A percentile compares a stretch with the other conserved stretches of the same genome.
Evolutionary conservation across 2,329 filamentous ascomycete genomes (phyloP).

Genomic region (Trichoderma endophyticum): DNA sequence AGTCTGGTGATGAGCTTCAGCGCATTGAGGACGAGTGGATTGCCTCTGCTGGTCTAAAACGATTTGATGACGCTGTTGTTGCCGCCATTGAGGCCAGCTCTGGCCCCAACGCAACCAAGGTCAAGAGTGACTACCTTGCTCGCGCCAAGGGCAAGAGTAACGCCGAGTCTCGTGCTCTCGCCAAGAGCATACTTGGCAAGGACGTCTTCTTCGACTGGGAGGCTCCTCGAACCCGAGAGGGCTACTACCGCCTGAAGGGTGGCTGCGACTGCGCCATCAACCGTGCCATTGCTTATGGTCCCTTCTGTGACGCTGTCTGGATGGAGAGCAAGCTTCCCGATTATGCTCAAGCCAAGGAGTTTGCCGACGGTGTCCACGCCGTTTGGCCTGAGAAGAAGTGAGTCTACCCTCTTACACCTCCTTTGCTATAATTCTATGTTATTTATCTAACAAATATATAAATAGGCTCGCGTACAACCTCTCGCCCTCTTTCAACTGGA

Average conservation of each 20-base stretch:
- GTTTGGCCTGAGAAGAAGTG: slow-evolving; percentile 96
- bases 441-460: slow-evolving; percentile 18
- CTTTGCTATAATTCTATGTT: neutral
- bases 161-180: slow-evolving; percentile 73
- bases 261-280: slow-evolving; percentile 90
- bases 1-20: slow-evolving; percentile 77
- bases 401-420: slow-evolving; percentile 34
- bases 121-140: slow-evolving; percentile 64
- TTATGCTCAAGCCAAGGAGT: slow-evolving; percentile 85
- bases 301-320: slow-evolving; percentile 95
- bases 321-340: slow-evolving; percentile 99
- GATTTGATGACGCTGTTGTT: slow-evolving; percentile 86
- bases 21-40: slow-evolving; percentile 90
- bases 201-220: slow-evolving; percentile 97
- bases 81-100: slow-evolving; percentile 72
- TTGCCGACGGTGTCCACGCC: slow-evolving; percentile 88
- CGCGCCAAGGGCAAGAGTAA: slow-evolving; percentile 81
- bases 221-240: slow-evolving; percentile 84
- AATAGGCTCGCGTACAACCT: slow-evolving; percentile 91
- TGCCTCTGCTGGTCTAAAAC: slow-evolving; percentile 72
- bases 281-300: slow-evolving; percentile 85
- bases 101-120: slow-evolving; percentile 64
- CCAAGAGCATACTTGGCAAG: slow-evolving; percentile 70
- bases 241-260: slow-evolving; percentile 89
- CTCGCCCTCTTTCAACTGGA: slow-evolving; percentile 99